Evolutionary conservation across 306 rosid species (phyloP), one percentile per base, ranked within the genome.

Genomic region (Castanopsis chinensis): DNA sequence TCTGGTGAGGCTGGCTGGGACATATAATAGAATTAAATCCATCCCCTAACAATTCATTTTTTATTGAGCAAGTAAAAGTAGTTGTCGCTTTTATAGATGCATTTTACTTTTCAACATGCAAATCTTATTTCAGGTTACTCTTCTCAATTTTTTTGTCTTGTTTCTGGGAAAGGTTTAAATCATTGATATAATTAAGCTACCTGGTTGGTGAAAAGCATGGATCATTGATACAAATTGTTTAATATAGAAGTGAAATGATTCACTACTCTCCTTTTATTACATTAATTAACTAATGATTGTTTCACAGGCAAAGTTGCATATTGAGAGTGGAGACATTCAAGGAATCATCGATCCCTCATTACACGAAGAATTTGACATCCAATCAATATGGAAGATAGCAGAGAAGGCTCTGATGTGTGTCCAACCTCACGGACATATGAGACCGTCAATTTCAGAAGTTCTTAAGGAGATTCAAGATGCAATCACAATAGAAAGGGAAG

Each of bases 361-460:
- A 33, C 80, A 19, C 1, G 82, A 78, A 27, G 91, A 95, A 8
- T 95, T 86, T 63, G 96, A 95, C 78, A 88, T 95, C 43, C 99
- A 95, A 76, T 95, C 99, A 11, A 91, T 95, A 93, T 95, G 99
- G 99, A 95, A 95, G 86, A 93, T 95, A 69, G 99, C 99, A 9
- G 99, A 95, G 89, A 95, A 87, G 86, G 99, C 99, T 10, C 82
- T 95, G 90, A 90, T 93, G 98, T 95, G 99, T 73, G 98, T 93
- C 68, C 94, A 89, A 82, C 91, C 98, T 25, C 96, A 95, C 13
- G 99, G 97, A 41, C 83, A 89, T 64, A 85, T 88, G 98, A 75
- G 99, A 69, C 99, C 99, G 11, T 89, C 98, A 14, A 95, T 95
- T 37, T 93, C 99, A 1, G 99, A 95, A 76, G 98, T 95, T 78